Base-by-base conservation (phyloP, 2,329 filamentous ascomycete species). In the Fusarium oxysporum region DNA sequence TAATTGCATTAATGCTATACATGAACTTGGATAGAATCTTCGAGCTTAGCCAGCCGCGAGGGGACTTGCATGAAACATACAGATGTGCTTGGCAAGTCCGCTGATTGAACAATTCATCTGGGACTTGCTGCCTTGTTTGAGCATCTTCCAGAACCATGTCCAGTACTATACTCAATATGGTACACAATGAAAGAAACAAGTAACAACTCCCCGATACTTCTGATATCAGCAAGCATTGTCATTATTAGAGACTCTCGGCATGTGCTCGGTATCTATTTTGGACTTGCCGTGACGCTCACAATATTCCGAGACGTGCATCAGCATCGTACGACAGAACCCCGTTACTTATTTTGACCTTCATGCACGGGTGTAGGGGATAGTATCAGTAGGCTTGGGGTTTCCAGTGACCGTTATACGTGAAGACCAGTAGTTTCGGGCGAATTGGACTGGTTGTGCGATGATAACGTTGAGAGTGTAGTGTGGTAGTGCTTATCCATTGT, bases 11-110 rank as follows among this genome's bases (percentile, higher is more conserved):
- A 21, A 23, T 32, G 16, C 43, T 57, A 35, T 57, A 32, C 33
- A n/a, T 37, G 40, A 43, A 19, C 35, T 43, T 28, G 10, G n/a
- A 53, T 47, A 43, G 23, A 10, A 55, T 35, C 28, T 71, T 57
- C 44, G 14, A 54, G 37, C 33, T 71, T 25, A 30, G 40, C 47
- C 41, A 25, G 14, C 33, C 25, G n/a, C 12, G 23, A 32, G 38
- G 23, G 19, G n/a, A 28, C 35, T 33, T 45, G 51, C 53, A 56
- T 63, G 57, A 56, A 56, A 48, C 25, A 60, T 55, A 47, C 41
- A 35, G 7, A n/a, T 54, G 35, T 41, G 28, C 38, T 55, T 45
- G 33, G 12, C 32, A 64, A 45, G 33, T 30, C 53, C 50, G 33
- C 40, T 44, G 33, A 37, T 32, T 53, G 44, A 41, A 21, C n/a